Percentiles rank a stretch among this genome's conserved stretches.
phyloP scores from a whole-genome alignment of 2,329 filamentous ascomycete species.

The Fusarium sp. region DNA sequence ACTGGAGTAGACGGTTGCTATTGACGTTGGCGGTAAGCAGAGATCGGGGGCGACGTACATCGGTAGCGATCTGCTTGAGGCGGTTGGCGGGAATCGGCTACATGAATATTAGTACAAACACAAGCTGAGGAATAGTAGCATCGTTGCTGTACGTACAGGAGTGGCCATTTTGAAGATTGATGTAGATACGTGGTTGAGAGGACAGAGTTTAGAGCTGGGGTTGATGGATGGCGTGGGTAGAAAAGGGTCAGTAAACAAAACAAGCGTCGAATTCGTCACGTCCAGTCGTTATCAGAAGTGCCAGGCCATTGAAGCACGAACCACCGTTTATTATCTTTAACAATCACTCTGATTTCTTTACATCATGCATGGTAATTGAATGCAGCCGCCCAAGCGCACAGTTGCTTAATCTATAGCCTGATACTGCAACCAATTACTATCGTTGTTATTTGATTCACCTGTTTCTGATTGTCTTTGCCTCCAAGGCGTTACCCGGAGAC shows the following conservation, averaged over 20 bases:
- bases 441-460: slow-evolving; percentile 27
- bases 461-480: slow-evolving; percentile 44
- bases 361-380: slow-evolving; percentile 26
- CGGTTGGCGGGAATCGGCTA: slow-evolving; percentile 80
- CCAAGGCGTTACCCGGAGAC: slow-evolving; percentile 31
- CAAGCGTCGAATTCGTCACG: slow-evolving; percentile 38
- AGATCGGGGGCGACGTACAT: slow-evolving; percentile 64
- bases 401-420: slow-evolving; percentile 12
- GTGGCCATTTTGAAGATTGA: slow-evolving; percentile 49
- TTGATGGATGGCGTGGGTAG: slow-evolving; percentile 35
- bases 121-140: not conserved
- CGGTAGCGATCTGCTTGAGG: slow-evolving; percentile 84
- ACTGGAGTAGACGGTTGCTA: slow-evolving; percentile 10
- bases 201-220: slow-evolving; percentile 36
- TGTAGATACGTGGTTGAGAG: slow-evolving; percentile 27
- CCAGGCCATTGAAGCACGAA: slow-evolving; percentile 30
- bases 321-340: slow-evolving; percentile 24
- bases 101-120: slow-evolving; percentile 33
- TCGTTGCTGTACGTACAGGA: slow-evolving; percentile 45
- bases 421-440: slow-evolving; percentile 11
- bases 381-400: slow-evolving; percentile 18
- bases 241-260: slow-evolving; percentile 46
- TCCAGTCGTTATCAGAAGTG: slow-evolving; percentile 38
- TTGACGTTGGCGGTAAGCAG: slow-evolving; percentile 37
- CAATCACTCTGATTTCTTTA: slow-evolving; percentile 21